A percentile compares a stretch with the other conserved stretches of the same genome.
phyloP scores from a whole-genome alignment of 805 yeast species.

The Metschnikowia sp. region DNA sequence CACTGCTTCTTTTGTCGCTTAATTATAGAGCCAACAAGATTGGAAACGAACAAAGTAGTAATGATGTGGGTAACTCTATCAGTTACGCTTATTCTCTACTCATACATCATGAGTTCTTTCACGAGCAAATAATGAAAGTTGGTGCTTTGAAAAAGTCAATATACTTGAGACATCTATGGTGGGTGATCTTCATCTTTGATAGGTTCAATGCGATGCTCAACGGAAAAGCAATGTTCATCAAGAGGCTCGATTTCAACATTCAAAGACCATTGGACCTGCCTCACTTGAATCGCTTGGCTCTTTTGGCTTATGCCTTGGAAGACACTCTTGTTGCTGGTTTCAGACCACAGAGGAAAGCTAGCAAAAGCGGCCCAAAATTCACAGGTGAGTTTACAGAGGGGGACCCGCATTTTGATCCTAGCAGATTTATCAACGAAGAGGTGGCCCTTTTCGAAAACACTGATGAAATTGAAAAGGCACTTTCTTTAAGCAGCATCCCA shows the following conservation, averaged over 20 bases:
- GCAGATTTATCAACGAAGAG: slow-evolving; percentile 10
- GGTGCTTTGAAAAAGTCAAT: slow-evolving; percentile 14
- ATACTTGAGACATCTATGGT: slow-evolving; percentile 19
- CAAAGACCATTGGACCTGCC: slow-evolving; percentile 12
- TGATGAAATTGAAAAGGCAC: background rate
- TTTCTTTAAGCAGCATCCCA: background rate
- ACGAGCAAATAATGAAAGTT: slow-evolving; percentile 7
- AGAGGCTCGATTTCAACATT: slow-evolving; percentile 17
- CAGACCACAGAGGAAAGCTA: slow-evolving; percentile 10
- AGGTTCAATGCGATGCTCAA: slow-evolving; percentile 17
- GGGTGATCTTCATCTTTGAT: slow-evolving; percentile 21
- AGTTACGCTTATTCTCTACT: slow-evolving; percentile 19
- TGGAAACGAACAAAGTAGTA: slow-evolving; percentile 23
- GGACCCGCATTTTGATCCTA: slow-evolving; percentile 14
- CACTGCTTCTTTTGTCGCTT: slow-evolving; percentile 19
- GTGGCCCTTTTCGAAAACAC: slow-evolving; percentile 3
- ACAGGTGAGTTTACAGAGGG: slow-evolving; percentile 10
- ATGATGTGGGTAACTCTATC: slow-evolving; percentile 20
- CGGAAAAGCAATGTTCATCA: slow-evolving; percentile 17
- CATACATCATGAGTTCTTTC: slow-evolving; percentile 19
- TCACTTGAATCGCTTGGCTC: slow-evolving; percentile 12
- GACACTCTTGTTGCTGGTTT: slow-evolving; percentile 16
- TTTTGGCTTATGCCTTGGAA: slow-evolving; percentile 15
- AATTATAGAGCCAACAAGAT: slow-evolving; percentile 19
- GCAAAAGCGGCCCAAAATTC: background rate